Conservation (phyloP, 2,329 filamentous ascomycete species). For the Sordariomycetes sp. region DNA sequence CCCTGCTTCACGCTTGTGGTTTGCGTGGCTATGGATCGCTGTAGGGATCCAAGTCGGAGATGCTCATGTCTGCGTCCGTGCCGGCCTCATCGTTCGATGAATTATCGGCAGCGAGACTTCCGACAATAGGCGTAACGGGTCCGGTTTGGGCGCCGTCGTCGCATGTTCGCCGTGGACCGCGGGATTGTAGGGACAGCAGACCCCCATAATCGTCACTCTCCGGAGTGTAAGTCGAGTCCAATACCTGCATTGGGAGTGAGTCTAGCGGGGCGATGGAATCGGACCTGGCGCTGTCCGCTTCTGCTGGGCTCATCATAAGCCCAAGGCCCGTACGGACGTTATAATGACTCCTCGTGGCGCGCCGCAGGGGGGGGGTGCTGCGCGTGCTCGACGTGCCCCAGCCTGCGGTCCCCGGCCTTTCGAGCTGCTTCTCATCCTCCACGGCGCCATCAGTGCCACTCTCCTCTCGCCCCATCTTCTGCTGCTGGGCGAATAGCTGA, state of each 20-base stretch:
- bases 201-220: background rate
- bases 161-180: background rate
- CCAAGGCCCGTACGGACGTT: background rate
- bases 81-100: background rate
- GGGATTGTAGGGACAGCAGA: background rate
- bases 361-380: background rate
- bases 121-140: background rate
- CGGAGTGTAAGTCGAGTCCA: background rate
- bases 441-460: background rate
- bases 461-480: background rate
- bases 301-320: background rate
- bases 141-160: background rate
- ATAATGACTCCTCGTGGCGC: background rate
- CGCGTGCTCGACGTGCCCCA: background rate
- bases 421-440: background rate
- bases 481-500: conserved; percentile 1
- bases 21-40: background rate
- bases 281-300: background rate
- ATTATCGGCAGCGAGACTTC: background rate
- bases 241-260: background rate
- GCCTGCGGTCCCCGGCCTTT: background rate
- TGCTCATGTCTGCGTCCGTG: background rate
- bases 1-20: background rate
- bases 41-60: background rate
- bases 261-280: background rate